phyloP scores from a whole-genome alignment of 768 basidiomycete species.

The Fomitopsis serialis region DNA sequence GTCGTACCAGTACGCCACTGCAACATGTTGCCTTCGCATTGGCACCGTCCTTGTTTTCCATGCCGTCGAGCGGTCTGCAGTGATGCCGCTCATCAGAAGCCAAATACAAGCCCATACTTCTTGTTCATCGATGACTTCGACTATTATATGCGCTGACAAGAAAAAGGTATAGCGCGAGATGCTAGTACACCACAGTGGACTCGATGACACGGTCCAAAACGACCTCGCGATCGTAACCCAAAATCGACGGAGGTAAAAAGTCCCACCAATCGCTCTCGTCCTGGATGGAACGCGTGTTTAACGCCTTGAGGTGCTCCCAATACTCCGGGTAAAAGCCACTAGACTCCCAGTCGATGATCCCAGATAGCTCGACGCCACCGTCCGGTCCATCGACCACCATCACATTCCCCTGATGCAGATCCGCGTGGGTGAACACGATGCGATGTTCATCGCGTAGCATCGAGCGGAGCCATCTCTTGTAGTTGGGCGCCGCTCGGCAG shows the following conservation, averaged over 20 bases:
- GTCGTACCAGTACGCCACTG: no score
- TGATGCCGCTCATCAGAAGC: no score
- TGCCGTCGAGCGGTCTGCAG: no score
- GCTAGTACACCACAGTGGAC: no score
- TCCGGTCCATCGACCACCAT: slow-evolving; percentile 11
- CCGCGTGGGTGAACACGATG: slow-evolving; percentile 14
- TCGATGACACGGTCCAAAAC: slow-evolving; percentile 3
- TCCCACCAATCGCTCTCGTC: slow-evolving; percentile 20
- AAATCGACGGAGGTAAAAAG: slow-evolving; percentile 9
- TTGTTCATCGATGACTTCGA: no score
- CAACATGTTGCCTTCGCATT: no score
- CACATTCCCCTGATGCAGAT: slow-evolving; percentile 14
- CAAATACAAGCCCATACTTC: no score
- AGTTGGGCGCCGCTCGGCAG: slow-evolving; percentile 1
- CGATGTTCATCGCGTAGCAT: slow-evolving; percentile 9
- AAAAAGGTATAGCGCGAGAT: no score
- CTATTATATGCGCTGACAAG: no score
- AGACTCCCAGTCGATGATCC: slow-evolving; percentile 13
- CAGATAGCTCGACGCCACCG: slow-evolving; percentile 8
- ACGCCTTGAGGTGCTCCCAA: slow-evolving; percentile 16
- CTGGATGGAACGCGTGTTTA: slow-evolving; percentile 9
- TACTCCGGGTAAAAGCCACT: slow-evolving; percentile 18
- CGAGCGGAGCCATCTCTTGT: slow-evolving; percentile 11
- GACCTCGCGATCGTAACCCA: slow-evolving; percentile 9
- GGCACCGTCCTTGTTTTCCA: no score